Percentiles rank a stretch among this genome's conserved stretches.
Evolutionary conservation across 2,329 filamentous ascomycete genomes (phyloP).

Genomic region (Pestalotiopsis sp.): DNA sequence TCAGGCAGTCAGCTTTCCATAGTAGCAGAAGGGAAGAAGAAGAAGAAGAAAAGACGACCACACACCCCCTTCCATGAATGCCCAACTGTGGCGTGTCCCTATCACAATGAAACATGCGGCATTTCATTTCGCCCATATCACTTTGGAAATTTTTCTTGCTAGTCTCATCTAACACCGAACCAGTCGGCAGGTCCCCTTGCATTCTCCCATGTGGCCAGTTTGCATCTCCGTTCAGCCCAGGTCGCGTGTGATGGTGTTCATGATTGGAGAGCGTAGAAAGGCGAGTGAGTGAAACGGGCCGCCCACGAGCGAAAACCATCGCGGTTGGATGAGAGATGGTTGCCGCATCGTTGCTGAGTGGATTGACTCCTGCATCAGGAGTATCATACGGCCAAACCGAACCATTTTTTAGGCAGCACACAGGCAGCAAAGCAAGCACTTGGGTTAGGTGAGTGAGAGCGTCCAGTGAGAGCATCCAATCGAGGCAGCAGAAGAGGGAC

Average conservation of each 20-base stretch:
- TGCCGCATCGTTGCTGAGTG: background rate
- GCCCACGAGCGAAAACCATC: background rate
- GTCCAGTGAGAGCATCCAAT: constrained; percentile 2
- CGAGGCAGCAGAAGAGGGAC: background rate
- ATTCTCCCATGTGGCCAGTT: constrained; percentile 4
- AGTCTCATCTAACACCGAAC: background rate
- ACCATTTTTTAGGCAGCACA: background rate
- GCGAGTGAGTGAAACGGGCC: background rate
- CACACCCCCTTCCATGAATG: background rate
- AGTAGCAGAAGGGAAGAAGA: too few species aligned
- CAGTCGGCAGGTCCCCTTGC: background rate
- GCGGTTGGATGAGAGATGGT: background rate
- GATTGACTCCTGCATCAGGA: background rate
- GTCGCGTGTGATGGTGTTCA: background rate
- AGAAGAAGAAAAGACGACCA: background rate
- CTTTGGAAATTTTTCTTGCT: background rate
- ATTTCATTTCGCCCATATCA: background rate
- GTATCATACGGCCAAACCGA: background rate
- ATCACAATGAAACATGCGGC: background rate
- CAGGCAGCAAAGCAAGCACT: constrained; percentile 3
- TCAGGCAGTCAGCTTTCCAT: too few species aligned
- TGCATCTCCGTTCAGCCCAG: background rate
- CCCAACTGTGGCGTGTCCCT: constrained; percentile 4
- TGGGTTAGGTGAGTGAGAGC: constrained; percentile 9
- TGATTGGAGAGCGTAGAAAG: background rate